Conservation (phyloP, 108 stramenopile genomes). For the Epithemia pelagica region DNA sequence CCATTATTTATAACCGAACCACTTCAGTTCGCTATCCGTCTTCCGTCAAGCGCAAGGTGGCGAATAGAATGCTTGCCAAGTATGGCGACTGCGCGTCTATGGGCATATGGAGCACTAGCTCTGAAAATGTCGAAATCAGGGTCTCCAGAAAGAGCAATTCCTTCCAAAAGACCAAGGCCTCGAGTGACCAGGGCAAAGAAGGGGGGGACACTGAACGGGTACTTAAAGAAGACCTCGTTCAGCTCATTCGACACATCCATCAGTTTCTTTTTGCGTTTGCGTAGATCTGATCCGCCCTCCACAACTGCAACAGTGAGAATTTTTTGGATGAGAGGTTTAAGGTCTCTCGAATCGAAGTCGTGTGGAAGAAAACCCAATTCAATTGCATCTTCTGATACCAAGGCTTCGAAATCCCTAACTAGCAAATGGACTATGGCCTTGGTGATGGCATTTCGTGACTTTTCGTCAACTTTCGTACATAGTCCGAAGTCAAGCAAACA, state of each 20-base stretch:
- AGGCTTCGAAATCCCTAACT: conserved; percentile 67
- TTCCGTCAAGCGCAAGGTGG: background rate
- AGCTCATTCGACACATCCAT: conserved; percentile 81
- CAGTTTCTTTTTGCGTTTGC: conserved; percentile 63
- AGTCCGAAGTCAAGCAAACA: conserved; percentile 87
- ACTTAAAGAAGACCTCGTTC: conserved; percentile 84
- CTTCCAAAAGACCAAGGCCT: conserved; percentile 84
- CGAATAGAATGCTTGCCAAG: conserved; percentile 4
- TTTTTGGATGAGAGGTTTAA: conserved; percentile 65
- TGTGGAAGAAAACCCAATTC: conserved; percentile 78
- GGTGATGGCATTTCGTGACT: conserved; percentile 61
- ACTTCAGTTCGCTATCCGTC: background rate
- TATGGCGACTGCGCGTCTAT: conserved; percentile 32
- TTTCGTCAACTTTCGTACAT: conserved; percentile 55
- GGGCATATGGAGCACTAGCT: conserved; percentile 80
- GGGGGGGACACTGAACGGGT: conserved; percentile 85
- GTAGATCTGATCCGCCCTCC: conserved; percentile 68
- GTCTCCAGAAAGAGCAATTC: conserved; percentile 82
- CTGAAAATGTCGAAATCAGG: conserved; percentile 88
- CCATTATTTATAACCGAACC: background rate
- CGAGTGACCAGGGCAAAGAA: conserved; percentile 90
- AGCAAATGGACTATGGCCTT: conserved; percentile 81
- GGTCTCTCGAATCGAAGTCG: conserved; percentile 68
- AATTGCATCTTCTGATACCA: conserved; percentile 68
- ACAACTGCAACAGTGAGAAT: conserved; percentile 71